Evolutionary conservation across 345 rosid genomes (phyloP).

Genomic region (Linum tenue): DNA sequence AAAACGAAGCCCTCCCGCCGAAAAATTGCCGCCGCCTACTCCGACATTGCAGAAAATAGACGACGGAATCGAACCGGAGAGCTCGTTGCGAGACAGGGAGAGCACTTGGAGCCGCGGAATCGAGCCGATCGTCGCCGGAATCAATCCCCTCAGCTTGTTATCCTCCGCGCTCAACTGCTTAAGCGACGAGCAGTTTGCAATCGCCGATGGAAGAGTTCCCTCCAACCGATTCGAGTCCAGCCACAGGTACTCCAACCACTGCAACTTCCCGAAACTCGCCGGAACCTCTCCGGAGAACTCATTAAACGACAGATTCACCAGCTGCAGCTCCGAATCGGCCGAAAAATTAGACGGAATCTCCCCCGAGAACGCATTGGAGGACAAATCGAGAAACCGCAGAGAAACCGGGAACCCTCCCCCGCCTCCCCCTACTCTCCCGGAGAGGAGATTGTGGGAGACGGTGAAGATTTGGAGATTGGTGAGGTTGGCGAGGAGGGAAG

Average conservation of each 20-base stretch:
- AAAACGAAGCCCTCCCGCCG: conserved; percentile 39
- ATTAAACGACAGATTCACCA: conserved; percentile 73
- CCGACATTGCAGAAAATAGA: conserved; percentile 51
- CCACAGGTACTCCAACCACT: conserved; percentile 62
- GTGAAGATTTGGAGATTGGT: conserved; percentile 48
- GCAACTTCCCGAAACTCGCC: conserved; percentile 51
- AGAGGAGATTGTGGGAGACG: conserved; percentile 59
- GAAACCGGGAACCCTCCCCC: conserved; percentile 33
- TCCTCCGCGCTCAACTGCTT: conserved; percentile 65
- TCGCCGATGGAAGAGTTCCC: conserved; percentile 75
- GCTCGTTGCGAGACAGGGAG: conserved; percentile 50
- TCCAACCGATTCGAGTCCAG: conserved; percentile 53
- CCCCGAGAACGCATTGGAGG: conserved; percentile 72
- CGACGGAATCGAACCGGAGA: conserved; percentile 57
- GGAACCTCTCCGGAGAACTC: conserved; percentile 67
- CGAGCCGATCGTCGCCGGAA: conserved; percentile 65
- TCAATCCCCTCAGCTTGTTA: conserved; percentile 58
- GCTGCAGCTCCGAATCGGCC: conserved; percentile 49
- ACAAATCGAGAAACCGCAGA: conserved; percentile 57
- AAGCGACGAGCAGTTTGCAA: conserved; percentile 71
- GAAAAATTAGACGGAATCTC: conserved; percentile 41
- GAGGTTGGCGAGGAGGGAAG: conserved; percentile 39
- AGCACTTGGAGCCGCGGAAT: conserved; percentile 59
- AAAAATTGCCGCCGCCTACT: conserved; percentile 17
- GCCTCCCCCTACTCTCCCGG: conserved; percentile 39